A percentile compares a stretch with the other conserved stretches of the same genome.
phyloP scores from a whole-genome alignment of 805 yeast species.

The Candida pseudofarinosa region DNA sequence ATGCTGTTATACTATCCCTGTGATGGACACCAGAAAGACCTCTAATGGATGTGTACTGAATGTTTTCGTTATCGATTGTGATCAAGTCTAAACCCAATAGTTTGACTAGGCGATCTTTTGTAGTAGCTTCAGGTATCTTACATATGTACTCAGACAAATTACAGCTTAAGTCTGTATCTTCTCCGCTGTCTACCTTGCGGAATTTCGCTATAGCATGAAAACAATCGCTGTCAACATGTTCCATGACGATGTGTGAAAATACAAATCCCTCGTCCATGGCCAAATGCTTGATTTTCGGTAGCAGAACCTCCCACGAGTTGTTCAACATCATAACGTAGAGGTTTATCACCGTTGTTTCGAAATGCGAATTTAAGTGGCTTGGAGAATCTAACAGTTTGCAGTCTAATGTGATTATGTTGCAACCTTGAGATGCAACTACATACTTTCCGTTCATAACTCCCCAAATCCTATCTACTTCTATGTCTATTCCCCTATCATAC shows the following conservation, averaged over 20 bases:
- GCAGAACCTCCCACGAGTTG: background rate
- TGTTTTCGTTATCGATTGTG: background rate
- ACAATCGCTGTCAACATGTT: background rate
- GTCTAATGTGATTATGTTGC: background rate
- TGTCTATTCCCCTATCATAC: background rate
- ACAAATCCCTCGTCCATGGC: background rate
- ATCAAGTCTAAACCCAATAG: slow-evolving; percentile 2
- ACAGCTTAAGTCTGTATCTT: background rate
- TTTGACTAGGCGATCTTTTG: background rate
- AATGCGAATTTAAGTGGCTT: background rate
- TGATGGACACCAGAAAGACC: background rate
- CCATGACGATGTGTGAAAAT: background rate
- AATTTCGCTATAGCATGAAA: slow-evolving; percentile 2
- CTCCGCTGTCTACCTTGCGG: background rate
- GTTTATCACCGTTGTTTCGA: background rate
- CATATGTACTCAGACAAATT: background rate
- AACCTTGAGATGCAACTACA: background rate
- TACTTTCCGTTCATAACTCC: background rate
- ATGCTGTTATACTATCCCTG: background rate
- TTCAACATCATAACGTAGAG: background rate
- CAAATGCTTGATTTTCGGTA: background rate
- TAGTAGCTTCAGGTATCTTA: background rate
- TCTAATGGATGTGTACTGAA: slow-evolving; percentile 1
- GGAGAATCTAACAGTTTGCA: background rate
- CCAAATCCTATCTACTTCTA: background rate